phyloP scores from a whole-genome alignment of 2,329 filamentous ascomycete species.

The Diaporthe aspalathi region DNA sequence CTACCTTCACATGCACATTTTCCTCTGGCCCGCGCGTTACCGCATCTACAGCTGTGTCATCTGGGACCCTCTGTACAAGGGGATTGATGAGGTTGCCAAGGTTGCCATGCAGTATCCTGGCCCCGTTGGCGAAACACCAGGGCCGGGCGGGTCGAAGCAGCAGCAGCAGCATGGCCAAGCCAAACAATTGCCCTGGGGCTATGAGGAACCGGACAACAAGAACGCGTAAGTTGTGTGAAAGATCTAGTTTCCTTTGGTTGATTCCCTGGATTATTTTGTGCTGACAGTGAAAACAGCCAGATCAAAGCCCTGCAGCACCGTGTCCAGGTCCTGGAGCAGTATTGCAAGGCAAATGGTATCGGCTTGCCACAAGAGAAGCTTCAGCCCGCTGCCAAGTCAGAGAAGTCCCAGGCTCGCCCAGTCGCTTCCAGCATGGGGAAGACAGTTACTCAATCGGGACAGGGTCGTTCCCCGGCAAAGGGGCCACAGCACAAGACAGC shows the following conservation, averaged over 20 bases:
- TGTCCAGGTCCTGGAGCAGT: conserved; percentile 1
- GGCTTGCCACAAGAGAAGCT: not conserved
- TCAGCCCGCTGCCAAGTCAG: not conserved
- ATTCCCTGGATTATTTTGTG: not conserved
- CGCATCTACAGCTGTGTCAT: conserved; percentile 28
- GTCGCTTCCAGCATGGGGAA: not conserved
- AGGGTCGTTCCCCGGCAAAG: not conserved
- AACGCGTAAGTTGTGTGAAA: not conserved
- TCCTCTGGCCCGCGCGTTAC: conserved; percentile 13
- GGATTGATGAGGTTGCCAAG: conserved; percentile 7
- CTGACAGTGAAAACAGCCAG: not conserved
- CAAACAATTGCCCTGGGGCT: conserved; percentile 13
- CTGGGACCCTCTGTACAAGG: conserved; percentile 19
- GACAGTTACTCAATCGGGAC: not conserved
- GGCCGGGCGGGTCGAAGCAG: not conserved
- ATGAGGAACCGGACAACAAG: conserved; percentile 8
- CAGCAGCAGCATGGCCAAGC: not conserved
- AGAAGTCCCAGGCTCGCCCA: not conserved
- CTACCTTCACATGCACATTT: conserved; percentile 26
- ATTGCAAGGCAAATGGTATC: conserved; percentile 17
- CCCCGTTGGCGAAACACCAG: not conserved
- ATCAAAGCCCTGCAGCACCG: conserved; percentile 3
- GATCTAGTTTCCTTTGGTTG: fast-evolving
- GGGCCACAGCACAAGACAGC: not conserved
- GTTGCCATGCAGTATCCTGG: not conserved